Evolutionary conservation across 2,329 filamentous ascomycete genomes (phyloP).

Genomic region (Penicillium verrucosum): DNA sequence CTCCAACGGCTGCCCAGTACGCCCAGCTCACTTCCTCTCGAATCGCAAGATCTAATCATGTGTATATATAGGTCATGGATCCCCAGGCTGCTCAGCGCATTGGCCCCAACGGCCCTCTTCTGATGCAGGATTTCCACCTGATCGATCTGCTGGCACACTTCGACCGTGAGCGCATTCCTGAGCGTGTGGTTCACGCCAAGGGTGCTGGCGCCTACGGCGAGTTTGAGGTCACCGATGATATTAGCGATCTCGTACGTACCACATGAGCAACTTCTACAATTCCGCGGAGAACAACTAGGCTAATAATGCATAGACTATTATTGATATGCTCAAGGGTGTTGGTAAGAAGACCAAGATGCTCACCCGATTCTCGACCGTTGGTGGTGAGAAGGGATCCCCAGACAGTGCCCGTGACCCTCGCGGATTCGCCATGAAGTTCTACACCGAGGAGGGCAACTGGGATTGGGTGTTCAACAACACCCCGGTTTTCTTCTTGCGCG

Average conservation of each 20-base stretch:
- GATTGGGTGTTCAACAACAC: constrained; percentile 72
- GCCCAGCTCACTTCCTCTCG: not conserved
- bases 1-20: constrained; percentile 56
- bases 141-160: constrained; percentile 57
- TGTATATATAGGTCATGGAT: constrained; percentile 44
- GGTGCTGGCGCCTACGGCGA: constrained; percentile 44
- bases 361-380: constrained; percentile 71
- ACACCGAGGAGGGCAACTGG: constrained; percentile 71
- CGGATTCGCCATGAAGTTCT: constrained; percentile 71
- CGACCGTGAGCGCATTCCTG: constrained; percentile 41
- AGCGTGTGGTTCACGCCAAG: constrained; percentile 45
- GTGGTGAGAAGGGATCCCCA: constrained; percentile 68
- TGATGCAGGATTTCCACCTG: constrained; percentile 64
- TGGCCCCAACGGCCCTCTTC: constrained; percentile 56
- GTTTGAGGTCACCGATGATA: constrained; percentile 49
- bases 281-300: not conserved
- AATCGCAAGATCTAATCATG: constrained; percentile 5
- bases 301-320: constrained; percentile 29
- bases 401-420: constrained; percentile 70
- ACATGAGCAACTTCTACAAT: not conserved
- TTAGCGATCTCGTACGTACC: constrained; percentile 45
- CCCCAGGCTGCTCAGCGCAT: constrained; percentile 54
- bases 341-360: constrained; percentile 68
- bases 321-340: constrained; percentile 53
- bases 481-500: constrained; percentile 71